phyloP scores from a whole-genome alignment of 1,139 yeast genomes.

The Lodderomyces margitis region DNA sequence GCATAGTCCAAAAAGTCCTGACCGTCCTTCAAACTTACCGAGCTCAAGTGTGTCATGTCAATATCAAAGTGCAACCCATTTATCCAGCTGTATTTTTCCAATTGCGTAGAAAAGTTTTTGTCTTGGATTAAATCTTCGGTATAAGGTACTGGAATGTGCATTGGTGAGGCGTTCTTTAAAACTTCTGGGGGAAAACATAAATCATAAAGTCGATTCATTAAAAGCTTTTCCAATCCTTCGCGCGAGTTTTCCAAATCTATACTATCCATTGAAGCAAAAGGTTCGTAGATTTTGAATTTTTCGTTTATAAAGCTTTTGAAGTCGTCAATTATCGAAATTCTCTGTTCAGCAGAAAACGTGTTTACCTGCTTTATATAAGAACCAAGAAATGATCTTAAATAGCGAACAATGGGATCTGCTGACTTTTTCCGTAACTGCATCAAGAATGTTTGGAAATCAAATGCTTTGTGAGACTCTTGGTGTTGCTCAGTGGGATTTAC shows the following conservation, averaged over 20 bases:
- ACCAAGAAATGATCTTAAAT: constrained; percentile 73
- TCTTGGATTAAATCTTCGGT: constrained; percentile 64
- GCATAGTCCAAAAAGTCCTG: constrained; percentile 68
- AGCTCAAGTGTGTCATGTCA: constrained; percentile 37
- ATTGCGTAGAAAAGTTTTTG: constrained; percentile 50
- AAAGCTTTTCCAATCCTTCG: constrained; percentile 89
- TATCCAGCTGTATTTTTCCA: constrained; percentile 71
- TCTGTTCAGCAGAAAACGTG: constrained; percentile 72
- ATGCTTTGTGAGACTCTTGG: constrained; percentile 50
- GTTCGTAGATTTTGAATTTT: constrained; percentile 66
- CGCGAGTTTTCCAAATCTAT: constrained; percentile 66
- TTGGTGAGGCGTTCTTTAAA: constrained; percentile 29
- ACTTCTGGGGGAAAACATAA: constrained; percentile 82
- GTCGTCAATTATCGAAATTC: constrained; percentile 70
- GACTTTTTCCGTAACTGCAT: constrained; percentile 65
- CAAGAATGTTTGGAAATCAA: constrained; percentile 82
- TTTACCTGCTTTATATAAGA: constrained; percentile 67
- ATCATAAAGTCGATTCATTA: constrained; percentile 82
- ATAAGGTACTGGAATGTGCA: constrained; percentile 37
- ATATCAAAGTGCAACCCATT: constrained; percentile 80
- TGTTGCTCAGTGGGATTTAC: constrained; percentile 30
- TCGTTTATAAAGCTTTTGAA: constrained; percentile 69
- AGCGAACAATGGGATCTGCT: constrained; percentile 89
- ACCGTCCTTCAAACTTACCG: constrained; percentile 26
- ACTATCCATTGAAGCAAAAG: constrained; percentile 66